phyloP scores from a whole-genome alignment of 2,329 filamentous ascomycete species.

The Epichloe uncinata region DNA sequence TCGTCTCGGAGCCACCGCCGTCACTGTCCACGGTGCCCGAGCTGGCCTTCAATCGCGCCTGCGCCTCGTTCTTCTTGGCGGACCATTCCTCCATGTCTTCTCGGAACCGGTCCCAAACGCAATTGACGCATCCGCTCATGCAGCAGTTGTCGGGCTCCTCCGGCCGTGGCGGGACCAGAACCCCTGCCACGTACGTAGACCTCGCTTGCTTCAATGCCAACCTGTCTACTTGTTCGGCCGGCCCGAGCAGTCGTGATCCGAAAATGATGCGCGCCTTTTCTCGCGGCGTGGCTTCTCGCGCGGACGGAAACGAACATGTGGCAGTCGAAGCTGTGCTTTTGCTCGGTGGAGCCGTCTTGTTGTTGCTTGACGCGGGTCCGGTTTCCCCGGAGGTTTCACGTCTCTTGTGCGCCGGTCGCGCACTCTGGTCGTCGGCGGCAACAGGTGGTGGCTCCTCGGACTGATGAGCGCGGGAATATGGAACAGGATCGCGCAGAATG shows the following conservation, averaged over 20 bases:
- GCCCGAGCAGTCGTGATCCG: conserved; percentile 63
- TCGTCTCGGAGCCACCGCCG: conserved; percentile 59
- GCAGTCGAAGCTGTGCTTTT: conserved; percentile 4
- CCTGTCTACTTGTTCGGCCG: conserved; percentile 52
- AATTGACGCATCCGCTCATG: conserved; percentile 97
- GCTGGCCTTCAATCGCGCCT: conserved; percentile 30
- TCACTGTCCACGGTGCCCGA: conserved; percentile 61
- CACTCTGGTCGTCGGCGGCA: conserved; percentile 20
- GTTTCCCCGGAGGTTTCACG: background rate
- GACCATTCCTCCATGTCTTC: conserved; percentile 92
- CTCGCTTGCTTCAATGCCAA: conserved; percentile 42
- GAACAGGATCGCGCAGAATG: conserved; percentile 35
- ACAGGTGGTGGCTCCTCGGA: conserved; percentile 31
- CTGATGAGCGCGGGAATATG: conserved; percentile 25
- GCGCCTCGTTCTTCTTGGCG: conserved; percentile 48
- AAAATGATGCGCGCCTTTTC: conserved; percentile 60
- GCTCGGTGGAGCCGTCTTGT: conserved; percentile 16
- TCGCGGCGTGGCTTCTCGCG: conserved; percentile 29
- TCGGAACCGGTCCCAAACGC: conserved; percentile 84
- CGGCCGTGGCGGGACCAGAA: conserved; percentile 71
- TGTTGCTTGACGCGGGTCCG: background rate
- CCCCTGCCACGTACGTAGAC: conserved; percentile 58
- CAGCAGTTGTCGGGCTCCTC: conserved; percentile 95
- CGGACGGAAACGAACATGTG: conserved; percentile 8
- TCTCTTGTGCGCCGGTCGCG: conserved; percentile 4